A percentile compares a stretch with the other conserved stretches of the same genome.
phyloP scores from a whole-genome alignment of 1,284 basidiomycete species.

The Dichomitus squalens region DNA sequence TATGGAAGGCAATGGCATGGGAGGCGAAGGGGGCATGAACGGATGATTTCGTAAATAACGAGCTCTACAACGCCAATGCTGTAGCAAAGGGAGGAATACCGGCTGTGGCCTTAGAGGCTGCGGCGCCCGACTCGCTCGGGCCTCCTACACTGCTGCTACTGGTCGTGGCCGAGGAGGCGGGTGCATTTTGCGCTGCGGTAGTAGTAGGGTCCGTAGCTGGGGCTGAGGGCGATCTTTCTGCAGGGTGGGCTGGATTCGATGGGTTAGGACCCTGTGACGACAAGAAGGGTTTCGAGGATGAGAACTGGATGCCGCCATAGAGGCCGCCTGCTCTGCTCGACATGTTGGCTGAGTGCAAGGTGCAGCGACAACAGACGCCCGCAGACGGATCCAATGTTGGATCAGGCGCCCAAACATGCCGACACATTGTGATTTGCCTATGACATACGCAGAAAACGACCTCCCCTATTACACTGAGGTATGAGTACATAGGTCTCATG shows the following conservation, averaged over 20 bases:
- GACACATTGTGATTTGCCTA: too few relatives aligned
- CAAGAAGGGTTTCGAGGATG: conserved; percentile 54
- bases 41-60: conserved; percentile 40
- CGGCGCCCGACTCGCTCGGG: conserved; percentile 31
- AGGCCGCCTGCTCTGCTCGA: conserved; percentile 76
- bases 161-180: conserved; percentile 16
- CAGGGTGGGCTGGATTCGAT: conserved; percentile 10
- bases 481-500: too few relatives aligned
- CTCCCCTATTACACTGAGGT: too few relatives aligned
- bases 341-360: conserved; percentile 40
- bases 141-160: conserved; percentile 20
- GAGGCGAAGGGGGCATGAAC: conserved; percentile 29
- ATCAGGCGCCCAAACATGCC: not conserved
- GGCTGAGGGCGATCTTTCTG: conserved; percentile 16
- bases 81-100: conserved; percentile 64
- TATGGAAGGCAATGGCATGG: not conserved
- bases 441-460: too few relatives aligned
- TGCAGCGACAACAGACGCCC: conserved; percentile 3
- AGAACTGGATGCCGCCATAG: conserved; percentile 82
- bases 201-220: conserved; percentile 8
- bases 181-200: conserved; percentile 17
- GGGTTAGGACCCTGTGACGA: conserved; percentile 35
- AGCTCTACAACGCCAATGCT: conserved; percentile 36
- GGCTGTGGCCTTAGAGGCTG: conserved; percentile 71
- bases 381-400: not conserved